phyloP scores from a whole-genome alignment of 371 early-diverging fungal species.

The Mortierella sp. region DNA sequence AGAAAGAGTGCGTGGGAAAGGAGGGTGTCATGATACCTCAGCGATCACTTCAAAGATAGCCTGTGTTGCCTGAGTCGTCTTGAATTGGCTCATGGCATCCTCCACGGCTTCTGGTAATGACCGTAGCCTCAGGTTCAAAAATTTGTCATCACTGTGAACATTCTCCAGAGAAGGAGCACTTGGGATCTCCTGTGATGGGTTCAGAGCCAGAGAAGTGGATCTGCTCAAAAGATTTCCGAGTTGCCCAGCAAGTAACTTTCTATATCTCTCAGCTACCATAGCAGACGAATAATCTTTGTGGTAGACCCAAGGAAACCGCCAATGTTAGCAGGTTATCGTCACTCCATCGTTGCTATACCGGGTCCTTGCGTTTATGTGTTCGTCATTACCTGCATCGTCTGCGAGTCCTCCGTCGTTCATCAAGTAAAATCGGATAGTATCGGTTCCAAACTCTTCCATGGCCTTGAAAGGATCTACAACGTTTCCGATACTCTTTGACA shows the following conservation, averaged over 20 bases:
- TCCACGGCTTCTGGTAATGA: constrained; percentile 44
- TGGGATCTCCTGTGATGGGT: constrained; percentile 65
- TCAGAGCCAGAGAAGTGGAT: constrained; percentile 65
- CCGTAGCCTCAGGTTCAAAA: constrained; percentile 53
- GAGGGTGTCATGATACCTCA: constrained; percentile 64
- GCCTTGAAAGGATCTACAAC: constrained; percentile 87
- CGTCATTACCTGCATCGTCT: constrained; percentile 52
- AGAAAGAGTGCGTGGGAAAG: too few species aligned
- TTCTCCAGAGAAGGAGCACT: constrained; percentile 17
- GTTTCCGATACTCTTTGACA: constrained; percentile 94
- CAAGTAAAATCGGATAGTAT: constrained; percentile 91
- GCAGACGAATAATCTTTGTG: constrained; percentile 78
- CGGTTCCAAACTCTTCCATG: constrained; percentile 80
- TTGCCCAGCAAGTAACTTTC: constrained; percentile 84
- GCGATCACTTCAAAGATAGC: constrained; percentile 66
- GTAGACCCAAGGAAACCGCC: not conserved
- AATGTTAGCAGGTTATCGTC: not conserved
- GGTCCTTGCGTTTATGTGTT: not conserved
- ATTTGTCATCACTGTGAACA: constrained; percentile 53
- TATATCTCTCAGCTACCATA: constrained; percentile 74
- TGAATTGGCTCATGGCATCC: constrained; percentile 53
- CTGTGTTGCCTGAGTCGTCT: constrained; percentile 62
- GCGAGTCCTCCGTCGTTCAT: constrained; percentile 90
- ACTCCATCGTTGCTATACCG: too few species aligned
- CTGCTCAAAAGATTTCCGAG: constrained; percentile 89